Percentiles rank a stretch among this genome's conserved stretches.
Evolutionary conservation across 2,329 filamentous ascomycete genomes (phyloP).

Genomic region (Lachnellula suecica): DNA sequence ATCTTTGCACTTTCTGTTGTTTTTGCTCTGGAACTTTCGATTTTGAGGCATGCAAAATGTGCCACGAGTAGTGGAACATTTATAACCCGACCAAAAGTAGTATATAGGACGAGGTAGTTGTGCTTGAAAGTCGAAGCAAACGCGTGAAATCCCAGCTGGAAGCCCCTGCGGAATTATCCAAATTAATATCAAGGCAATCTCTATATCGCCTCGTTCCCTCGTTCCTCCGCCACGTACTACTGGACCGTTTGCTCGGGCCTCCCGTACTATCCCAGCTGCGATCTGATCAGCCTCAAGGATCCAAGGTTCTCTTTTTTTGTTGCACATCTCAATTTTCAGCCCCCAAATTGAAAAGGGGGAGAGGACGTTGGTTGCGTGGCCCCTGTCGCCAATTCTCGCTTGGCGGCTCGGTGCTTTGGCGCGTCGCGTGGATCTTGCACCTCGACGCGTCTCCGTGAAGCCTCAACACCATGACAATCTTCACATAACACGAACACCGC

Average conservation of each 20-base stretch:
- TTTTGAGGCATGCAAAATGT: no score
- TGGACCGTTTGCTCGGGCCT: neutral
- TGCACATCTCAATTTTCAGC: slow-evolving; percentile 20
- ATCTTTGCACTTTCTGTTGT: no score
- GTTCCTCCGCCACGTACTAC: neutral
- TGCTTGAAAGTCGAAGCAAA: no score
- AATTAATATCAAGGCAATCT: neutral
- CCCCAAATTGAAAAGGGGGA: slow-evolving; percentile 9
- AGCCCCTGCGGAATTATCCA: slow-evolving; percentile 3
- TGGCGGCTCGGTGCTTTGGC: slow-evolving; percentile 2
- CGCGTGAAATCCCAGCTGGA: no score
- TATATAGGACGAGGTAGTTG: no score
- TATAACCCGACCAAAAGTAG: no score
- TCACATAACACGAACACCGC: neutral
- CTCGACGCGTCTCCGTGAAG: neutral
- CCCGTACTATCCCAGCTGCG: neutral
- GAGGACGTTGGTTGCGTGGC: neutral
- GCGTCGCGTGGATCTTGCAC: slow-evolving; percentile 9
- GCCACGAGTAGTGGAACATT: no score
- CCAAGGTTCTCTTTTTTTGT: slow-evolving; percentile 9
- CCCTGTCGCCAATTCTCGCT: neutral
- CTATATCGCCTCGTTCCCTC: neutral
- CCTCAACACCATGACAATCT: neutral
- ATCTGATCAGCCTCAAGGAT: neutral
- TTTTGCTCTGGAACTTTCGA: no score